Percentiles rank a stretch among this genome's conserved stretches.
Evolutionary conservation across 257 asterid genomes (phyloP).

Genomic region (Scutellaria minor): DNA sequence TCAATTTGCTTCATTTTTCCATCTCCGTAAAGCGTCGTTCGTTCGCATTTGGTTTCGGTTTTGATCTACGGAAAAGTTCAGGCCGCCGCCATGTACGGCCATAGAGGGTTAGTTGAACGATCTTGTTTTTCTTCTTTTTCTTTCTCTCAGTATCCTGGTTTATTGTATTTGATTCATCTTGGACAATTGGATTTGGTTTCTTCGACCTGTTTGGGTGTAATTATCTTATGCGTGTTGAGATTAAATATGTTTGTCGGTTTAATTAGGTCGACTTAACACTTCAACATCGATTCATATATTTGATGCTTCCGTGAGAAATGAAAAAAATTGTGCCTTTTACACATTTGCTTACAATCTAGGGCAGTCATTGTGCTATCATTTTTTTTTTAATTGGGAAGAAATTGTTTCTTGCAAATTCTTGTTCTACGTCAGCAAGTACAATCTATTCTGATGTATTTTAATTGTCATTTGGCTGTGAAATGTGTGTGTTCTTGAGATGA

Average conservation of each 20-base stretch:
- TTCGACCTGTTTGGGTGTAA: slow-evolving; percentile 21
- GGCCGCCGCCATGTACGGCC: slow-evolving; percentile 50
- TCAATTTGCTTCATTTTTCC: slow-evolving; percentile 9
- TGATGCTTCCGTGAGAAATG: background rate
- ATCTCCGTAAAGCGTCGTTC: slow-evolving; percentile 5
- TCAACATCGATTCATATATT: background rate
- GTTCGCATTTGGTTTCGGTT: slow-evolving; percentile 24
- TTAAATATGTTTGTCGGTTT: slow-evolving; percentile 10
- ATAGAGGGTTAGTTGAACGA: slow-evolving; percentile 50
- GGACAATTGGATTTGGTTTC: slow-evolving; percentile 11
- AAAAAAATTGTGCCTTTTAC: background rate
- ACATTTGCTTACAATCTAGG: background rate
- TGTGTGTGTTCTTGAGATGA: background rate
- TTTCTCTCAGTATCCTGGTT: background rate
- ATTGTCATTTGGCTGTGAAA: background rate
- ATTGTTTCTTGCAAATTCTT: background rate
- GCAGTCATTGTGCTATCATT: background rate
- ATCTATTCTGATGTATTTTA: background rate
- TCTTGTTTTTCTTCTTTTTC: background rate
- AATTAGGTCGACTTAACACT: background rate
- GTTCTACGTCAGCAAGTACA: background rate
- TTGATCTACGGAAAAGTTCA: slow-evolving; percentile 22
- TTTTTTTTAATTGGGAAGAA: background rate
- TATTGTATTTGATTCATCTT: background rate
- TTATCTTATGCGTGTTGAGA: background rate